These are phyloP conservation scores for Metarhizium anisopliae DNA, from an alignment of 2,329 filamentous ascomycete genomes.

Conservation along the genomic window DNA sequence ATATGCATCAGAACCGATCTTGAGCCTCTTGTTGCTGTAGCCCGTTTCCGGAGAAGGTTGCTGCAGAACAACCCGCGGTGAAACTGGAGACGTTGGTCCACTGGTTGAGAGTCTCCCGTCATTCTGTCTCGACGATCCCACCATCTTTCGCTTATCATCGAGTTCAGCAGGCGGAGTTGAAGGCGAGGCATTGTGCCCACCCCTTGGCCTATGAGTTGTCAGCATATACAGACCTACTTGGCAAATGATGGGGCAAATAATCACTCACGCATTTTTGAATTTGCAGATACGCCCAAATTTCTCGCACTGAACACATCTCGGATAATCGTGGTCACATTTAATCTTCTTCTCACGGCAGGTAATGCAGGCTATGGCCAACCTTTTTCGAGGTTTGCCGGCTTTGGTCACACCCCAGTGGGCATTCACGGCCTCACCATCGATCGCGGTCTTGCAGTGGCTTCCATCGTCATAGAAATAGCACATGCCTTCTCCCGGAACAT, in stretches of 20 bases:
- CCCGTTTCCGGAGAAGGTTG: slow-evolving; percentile 1
- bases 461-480: slow-evolving; percentile 86
- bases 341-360: slow-evolving; percentile 97
- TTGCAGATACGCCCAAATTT: slow-evolving; percentile 82
- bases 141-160: slow-evolving; percentile 30
- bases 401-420: slow-evolving; percentile 92
- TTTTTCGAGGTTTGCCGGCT: slow-evolving; percentile 85
- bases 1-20: slow-evolving; percentile 38
- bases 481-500: slow-evolving; percentile 68
- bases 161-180: slow-evolving; percentile 42
- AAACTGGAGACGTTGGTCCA: slow-evolving; percentile 38
- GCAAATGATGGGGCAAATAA: not conserved
- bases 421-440: slow-evolving; percentile 81
- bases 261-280: slow-evolving; percentile 74
- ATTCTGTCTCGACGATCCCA: slow-evolving; percentile 1
- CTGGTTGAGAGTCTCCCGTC: slow-evolving; percentile 32
- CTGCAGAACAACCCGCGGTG: slow-evolving; percentile 28
- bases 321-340: slow-evolving; percentile 84
- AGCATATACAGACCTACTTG: not conserved
- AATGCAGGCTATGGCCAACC: slow-evolving; percentile 84
- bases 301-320: slow-evolving; percentile 83
- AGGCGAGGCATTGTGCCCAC: slow-evolving; percentile 49
- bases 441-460: slow-evolving; percentile 70
- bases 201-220: slow-evolving; percentile 37
- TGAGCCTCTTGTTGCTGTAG: slow-evolving; percentile 27